Evolutionary conservation across 768 basidiomycete genomes (phyloP).

Genomic region (Tylopilus cervinicoccineus): DNA sequence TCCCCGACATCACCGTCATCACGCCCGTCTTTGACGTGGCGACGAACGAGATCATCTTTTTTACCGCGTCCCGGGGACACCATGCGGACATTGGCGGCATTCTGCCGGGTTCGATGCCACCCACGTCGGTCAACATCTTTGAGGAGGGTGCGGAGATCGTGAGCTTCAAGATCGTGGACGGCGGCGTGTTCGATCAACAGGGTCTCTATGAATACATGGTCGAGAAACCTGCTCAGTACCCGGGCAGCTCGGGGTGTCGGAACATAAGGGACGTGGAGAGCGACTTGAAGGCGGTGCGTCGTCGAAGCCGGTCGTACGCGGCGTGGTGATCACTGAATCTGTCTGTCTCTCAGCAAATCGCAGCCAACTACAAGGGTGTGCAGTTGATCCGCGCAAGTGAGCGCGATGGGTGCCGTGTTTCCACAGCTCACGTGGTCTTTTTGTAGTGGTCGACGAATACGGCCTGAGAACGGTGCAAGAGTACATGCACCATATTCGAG

Average conservation of each 20-base stretch:
- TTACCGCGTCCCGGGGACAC: constrained; percentile 90
- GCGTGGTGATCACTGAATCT: neutral
- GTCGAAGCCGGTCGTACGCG: neutral
- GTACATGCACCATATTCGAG: constrained; percentile 89
- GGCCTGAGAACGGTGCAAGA: constrained; percentile 82
- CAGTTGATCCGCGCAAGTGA: constrained; percentile 77
- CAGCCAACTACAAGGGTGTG: constrained; percentile 90
- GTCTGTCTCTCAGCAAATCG: constrained; percentile 69
- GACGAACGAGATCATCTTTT: constrained; percentile 76
- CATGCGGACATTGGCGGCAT: constrained; percentile 95
- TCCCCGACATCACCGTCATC: constrained; percentile 91
- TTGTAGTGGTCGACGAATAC: constrained; percentile 80
- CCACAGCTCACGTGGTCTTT: constrained; percentile 4
- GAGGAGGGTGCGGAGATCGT: constrained; percentile 92
- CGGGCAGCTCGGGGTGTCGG: constrained; percentile 83
- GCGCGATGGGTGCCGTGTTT: constrained; percentile 16
- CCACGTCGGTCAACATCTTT: constrained; percentile 84
- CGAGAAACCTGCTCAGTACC: constrained; percentile 74
- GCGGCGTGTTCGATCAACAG: constrained; percentile 73
- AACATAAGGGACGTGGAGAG: constrained; percentile 89
- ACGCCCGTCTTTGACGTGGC: constrained; percentile 80
- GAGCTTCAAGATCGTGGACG: constrained; percentile 87
- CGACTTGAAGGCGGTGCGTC: constrained; percentile 80
- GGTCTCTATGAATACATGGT: constrained; percentile 79
- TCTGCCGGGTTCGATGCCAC: constrained; percentile 93